Evolutionary conservation across 441 rosid species (phyloP).

Genomic region (Pelargonium citronellum): DNA sequence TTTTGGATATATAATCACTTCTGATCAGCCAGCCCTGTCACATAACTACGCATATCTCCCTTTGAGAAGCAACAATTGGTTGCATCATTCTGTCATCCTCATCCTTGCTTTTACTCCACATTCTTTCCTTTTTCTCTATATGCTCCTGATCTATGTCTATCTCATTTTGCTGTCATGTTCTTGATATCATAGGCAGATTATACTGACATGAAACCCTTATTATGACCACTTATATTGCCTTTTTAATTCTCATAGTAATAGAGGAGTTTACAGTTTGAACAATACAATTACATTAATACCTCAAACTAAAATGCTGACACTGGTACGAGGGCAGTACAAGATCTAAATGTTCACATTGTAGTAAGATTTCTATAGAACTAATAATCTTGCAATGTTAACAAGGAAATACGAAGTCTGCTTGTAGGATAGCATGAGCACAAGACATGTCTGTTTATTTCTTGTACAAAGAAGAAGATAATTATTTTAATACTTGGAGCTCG

Average conservation of each 20-base stretch:
- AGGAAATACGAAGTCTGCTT: background rate
- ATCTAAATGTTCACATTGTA: too few species aligned
- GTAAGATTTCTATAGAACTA: background rate
- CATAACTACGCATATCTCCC: background rate
- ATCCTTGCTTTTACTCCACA: too few species aligned
- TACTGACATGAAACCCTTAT: background rate
- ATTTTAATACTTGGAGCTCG: background rate
- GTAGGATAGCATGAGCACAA: background rate
- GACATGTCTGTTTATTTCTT: background rate
- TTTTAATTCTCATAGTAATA: background rate
- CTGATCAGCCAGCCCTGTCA: constrained; percentile 1
- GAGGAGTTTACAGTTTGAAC: background rate
- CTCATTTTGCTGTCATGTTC: background rate
- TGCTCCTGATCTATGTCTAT: background rate
- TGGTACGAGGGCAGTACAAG: background rate
- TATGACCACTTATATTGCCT: background rate
- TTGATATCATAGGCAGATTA: background rate
- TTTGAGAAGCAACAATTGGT: background rate
- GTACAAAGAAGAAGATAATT: background rate
- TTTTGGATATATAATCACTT: constrained; percentile 3
- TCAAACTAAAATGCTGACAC: background rate
- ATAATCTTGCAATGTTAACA: background rate
- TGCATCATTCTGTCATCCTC: too few species aligned
- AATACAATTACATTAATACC: background rate
- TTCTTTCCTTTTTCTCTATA: background rate